Evolutionary conservation across 345 rosid genomes (phyloP).

Genomic region (Murraya koenigii): DNA sequence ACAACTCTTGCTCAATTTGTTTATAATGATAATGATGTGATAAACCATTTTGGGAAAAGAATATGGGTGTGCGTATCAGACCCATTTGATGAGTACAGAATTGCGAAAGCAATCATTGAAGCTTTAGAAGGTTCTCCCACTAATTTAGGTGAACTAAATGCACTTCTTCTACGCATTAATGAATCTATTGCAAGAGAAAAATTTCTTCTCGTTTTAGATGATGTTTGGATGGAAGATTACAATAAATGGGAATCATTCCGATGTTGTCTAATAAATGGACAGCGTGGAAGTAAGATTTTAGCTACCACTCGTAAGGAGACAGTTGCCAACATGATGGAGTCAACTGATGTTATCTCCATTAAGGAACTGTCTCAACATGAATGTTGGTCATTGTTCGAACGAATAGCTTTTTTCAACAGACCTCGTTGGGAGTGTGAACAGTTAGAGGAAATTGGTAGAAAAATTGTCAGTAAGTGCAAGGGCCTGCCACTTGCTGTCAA

Average conservation of each 20-base stretch:
- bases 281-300: not conserved
- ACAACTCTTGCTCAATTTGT: constrained; percentile 6
- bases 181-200: not conserved
- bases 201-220: not conserved
- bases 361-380: not conserved
- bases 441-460: not conserved
- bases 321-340: not conserved
- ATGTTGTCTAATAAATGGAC: not conserved
- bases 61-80: constrained; percentile 3
- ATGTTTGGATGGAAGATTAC: not conserved
- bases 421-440: not conserved
- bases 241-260: not conserved
- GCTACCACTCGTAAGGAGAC: not conserved
- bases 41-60: not conserved
- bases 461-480: not conserved
- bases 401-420: not conserved
- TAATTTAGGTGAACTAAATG: not conserved
- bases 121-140: not conserved
- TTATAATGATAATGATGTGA: not conserved
- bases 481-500: not conserved
- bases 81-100: not conserved
- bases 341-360: not conserved
- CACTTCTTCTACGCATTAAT: not conserved
- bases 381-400: not conserved
- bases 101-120: not conserved